Evolutionary conservation across 1,139 yeast species (phyloP), one percentile per base, ranked within the genome.

Genomic region (Hyphopichia pseudoburtonii): DNA sequence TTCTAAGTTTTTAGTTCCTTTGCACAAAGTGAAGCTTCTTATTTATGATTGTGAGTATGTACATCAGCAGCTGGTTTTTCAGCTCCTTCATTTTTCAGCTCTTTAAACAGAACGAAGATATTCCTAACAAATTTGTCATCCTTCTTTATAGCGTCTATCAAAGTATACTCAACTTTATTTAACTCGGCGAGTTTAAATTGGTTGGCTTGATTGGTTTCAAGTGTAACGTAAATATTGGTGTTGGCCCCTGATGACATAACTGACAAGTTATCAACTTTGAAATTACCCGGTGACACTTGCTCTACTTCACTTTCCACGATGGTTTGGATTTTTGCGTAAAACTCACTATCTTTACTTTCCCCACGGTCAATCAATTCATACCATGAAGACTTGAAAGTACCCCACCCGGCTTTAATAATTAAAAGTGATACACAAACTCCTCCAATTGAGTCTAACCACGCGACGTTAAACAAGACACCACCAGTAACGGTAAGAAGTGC

Each of bases 361-460:
- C 76, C 76, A 30, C 70, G 53, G 52, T 89, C 98, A 19, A 87
- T 73, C 39, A 92, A 67, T 56, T 92, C 97, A 42, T 73, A 70
- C 51, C 84, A 74, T 0, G 97, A 80, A 25, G 75, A 72, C 43
- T 70, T 70, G 51, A 86, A 78, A 26, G 96, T 88, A 8, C 76
- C 76, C 64, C 80, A 76, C 17, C 97, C 97, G 4, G 97, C 97
- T 46, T 76, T 81, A 44, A 89, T 79, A 43, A 92, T 85, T 47
- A 92, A 70, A 2, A 74, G 70, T 0, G 97, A 87, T 6, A 92
- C 97, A 6, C 88, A 57, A 21, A 90, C 60, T 0, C 97, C 98
- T 41, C 97, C 98, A 37, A 88, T 73, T 3, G 97, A 82, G 57
- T 92, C 98, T 38, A 92, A 66, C 84, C 97, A 88, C 28, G 80